A percentile compares a stretch with the other conserved stretches of the same genome.
phyloP scores from a whole-genome alignment of 805 yeast species.

The Grigorovia humatica region DNA sequence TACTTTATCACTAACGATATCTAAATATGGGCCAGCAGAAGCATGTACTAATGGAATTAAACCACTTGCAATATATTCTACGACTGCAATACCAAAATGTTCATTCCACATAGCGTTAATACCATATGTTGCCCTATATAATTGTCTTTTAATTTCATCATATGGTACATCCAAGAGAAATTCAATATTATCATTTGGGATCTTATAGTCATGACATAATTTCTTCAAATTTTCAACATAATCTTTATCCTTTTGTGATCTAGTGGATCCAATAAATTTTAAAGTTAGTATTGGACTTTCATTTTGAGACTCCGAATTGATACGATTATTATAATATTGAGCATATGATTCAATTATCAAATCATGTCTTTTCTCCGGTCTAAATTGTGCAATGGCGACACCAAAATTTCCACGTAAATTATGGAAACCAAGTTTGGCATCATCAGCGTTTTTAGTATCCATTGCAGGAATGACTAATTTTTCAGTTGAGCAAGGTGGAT shows the following conservation, averaged over 20 bases:
- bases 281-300: constrained; percentile 38
- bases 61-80: constrained; percentile 82
- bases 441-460: constrained; percentile 5
- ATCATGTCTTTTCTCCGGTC: constrained; percentile 88
- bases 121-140: constrained; percentile 58
- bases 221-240: constrained; percentile 42
- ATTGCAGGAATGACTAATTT: constrained; percentile 27
- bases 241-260: constrained; percentile 54
- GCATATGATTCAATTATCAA: constrained; percentile 58
- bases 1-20: constrained; percentile 57
- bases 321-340: constrained; percentile 32
- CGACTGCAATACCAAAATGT: constrained; percentile 96
- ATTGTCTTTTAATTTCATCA: constrained; percentile 42
- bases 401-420: constrained; percentile 27
- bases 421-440: no score
- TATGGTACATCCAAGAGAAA: constrained; percentile 71
- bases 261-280: constrained; percentile 74
- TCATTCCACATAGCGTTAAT: constrained; percentile 99
- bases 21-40: constrained; percentile 88
- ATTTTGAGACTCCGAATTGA: neutral
- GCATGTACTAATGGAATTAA: constrained; percentile 85
- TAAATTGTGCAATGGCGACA: constrained; percentile 69
- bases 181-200: constrained; percentile 34
- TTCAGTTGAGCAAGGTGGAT: constrained; percentile 86
- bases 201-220: constrained; percentile 34